These are phyloP conservation scores for Fusarium duplospermum DNA, from an alignment of 2,329 filamentous ascomycete genomes.

Conservation along the genomic window DNA sequence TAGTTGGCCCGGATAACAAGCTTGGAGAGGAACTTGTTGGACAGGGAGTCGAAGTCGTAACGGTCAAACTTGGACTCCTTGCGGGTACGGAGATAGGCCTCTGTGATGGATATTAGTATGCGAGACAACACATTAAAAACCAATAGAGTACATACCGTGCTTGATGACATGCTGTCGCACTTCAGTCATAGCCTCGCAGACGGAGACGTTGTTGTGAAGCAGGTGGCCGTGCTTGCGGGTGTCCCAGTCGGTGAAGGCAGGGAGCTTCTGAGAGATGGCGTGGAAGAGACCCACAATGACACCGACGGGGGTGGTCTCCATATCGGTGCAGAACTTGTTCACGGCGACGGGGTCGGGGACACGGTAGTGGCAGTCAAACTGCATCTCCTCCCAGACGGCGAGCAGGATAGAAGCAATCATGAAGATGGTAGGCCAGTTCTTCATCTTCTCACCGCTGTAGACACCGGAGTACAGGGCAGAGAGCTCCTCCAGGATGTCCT, in stretches of 20 bases:
- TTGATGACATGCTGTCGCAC: constrained; percentile 91
- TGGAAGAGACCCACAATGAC: constrained; percentile 98
- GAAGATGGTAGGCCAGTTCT: constrained; percentile 99
- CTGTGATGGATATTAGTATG: constrained; percentile 60
- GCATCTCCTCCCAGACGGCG: constrained; percentile 98
- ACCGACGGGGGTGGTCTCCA: constrained; percentile 95
- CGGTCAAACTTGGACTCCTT: constrained; percentile 86
- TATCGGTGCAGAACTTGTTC: constrained; percentile 94
- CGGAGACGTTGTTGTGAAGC: constrained; percentile 88
- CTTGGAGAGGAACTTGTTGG: constrained; percentile 97
- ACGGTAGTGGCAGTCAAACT: constrained; percentile 97
- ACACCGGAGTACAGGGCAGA: constrained; percentile 95
- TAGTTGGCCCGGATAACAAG: constrained; percentile 95
- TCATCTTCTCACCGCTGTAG: constrained; percentile 95
- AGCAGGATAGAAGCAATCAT: constrained; percentile 94
- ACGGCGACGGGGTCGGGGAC: constrained; percentile 86
- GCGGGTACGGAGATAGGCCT: constrained; percentile 86
- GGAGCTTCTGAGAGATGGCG: constrained; percentile 96
- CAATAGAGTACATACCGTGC: constrained; percentile 78
- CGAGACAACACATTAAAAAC: neutral
- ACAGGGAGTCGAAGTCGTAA: constrained; percentile 92
- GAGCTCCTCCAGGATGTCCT: constrained; percentile 94
- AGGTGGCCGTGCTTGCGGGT: constrained; percentile 90
- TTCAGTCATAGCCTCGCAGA: constrained; percentile 97
- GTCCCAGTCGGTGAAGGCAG: constrained; percentile 93